Percentiles rank a stretch among this genome's conserved stretches.
Conservation (phyloP, 306 rosid species). For the Lotus japonicus region DNA sequence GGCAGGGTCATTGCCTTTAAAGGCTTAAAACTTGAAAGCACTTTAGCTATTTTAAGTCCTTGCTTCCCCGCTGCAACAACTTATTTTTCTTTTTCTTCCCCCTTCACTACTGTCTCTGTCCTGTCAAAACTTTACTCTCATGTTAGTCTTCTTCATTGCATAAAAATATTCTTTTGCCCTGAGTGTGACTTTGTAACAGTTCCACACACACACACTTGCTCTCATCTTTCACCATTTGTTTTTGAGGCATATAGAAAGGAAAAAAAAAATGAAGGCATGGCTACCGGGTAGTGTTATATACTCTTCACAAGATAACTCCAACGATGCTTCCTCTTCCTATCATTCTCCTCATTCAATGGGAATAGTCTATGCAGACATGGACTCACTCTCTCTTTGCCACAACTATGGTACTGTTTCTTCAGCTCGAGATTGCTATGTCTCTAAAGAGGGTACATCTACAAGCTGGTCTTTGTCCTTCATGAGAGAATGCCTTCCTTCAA, state of each 20-base stretch:
- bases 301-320: background rate
- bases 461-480: no score
- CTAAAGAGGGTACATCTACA: no score
- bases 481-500: no score
- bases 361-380: constrained; percentile 58
- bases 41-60: constrained; percentile 26
- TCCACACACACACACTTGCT: background rate
- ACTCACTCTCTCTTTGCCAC: constrained; percentile 56
- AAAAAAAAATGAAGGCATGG: constrained; percentile 39
- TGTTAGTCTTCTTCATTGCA: background rate
- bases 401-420: constrained; percentile 36
- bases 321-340: constrained; percentile 24
- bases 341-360: constrained; percentile 43
- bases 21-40: background rate
- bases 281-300: constrained; percentile 20
- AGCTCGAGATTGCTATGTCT: constrained; percentile 35
- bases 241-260: background rate
- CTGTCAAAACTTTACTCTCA: constrained; percentile 23
- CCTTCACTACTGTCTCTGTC: constrained; percentile 24
- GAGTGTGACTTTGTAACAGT: constrained; percentile 30
- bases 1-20: constrained; percentile 27
- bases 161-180: background rate
- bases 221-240: background rate
- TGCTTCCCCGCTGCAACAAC: constrained; percentile 5
- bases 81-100: background rate